These are phyloP conservation scores for Cyberlindnera japonica DNA, from an alignment of 805 yeast genomes.

Conservation along the genomic window DNA sequence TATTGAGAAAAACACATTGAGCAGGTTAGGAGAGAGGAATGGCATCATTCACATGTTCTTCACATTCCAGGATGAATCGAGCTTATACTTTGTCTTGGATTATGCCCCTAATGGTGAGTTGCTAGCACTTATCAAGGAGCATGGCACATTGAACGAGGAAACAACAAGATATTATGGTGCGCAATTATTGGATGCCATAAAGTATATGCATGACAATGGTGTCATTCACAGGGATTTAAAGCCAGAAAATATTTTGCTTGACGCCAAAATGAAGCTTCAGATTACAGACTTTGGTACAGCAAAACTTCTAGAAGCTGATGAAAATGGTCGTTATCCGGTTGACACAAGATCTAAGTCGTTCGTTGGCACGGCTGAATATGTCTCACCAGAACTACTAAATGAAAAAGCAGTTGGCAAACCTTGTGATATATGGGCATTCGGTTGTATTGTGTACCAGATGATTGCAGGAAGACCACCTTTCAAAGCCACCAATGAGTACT, in stretches of 20 bases:
- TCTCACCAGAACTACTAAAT: constrained; percentile 74
- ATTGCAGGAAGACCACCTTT: constrained; percentile 89
- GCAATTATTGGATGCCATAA: constrained; percentile 70
- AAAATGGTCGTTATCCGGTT: constrained; percentile 52
- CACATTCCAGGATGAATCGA: constrained; percentile 75
- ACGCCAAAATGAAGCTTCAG: constrained; percentile 55
- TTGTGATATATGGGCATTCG: constrained; percentile 98
- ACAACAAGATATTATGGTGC: constrained; percentile 66
- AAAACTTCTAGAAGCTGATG: constrained; percentile 51
- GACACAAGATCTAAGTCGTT: constrained; percentile 73
- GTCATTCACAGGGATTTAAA: constrained; percentile 78
- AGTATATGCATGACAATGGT: constrained; percentile 70
- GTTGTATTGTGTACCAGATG: constrained; percentile 94
- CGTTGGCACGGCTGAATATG: constrained; percentile 85
- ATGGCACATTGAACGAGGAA: constrained; percentile 68
- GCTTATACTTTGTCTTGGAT: constrained; percentile 71
- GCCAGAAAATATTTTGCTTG: constrained; percentile 76
- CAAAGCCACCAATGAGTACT: constrained; percentile 76
- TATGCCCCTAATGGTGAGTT: constrained; percentile 81
- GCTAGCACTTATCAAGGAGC: constrained; percentile 59
- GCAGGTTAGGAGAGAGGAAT: constrained; percentile 54
- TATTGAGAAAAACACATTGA: constrained; percentile 76
- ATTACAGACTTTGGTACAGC: constrained; percentile 88
- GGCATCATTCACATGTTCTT: constrained; percentile 69
- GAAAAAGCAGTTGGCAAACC: constrained; percentile 83